Evolutionary conservation across 352 stramenopile species (phyloP).

Genomic region (Peronospora farinosa): DNA sequence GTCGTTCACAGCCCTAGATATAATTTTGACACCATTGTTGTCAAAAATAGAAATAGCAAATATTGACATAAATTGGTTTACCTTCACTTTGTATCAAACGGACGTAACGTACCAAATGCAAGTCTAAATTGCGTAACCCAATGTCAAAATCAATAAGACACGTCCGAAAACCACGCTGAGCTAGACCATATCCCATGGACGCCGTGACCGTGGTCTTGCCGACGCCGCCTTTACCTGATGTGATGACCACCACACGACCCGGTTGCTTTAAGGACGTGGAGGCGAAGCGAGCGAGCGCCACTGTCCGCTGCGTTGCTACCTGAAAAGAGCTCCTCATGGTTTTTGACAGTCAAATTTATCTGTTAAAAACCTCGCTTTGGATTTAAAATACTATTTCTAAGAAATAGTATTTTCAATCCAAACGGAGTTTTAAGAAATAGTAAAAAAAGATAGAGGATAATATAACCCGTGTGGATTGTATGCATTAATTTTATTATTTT

Average conservation of each 20-base stretch:
- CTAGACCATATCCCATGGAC: slow-evolving; percentile 80
- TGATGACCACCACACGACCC: slow-evolving; percentile 85
- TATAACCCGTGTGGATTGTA: no score
- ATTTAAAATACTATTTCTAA: no score
- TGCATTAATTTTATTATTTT: no score
- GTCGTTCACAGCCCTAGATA: slow-evolving; percentile 68
- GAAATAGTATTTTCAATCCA: no score
- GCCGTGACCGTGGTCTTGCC: slow-evolving; percentile 90
- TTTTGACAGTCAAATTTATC: neutral
- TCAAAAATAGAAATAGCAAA: neutral
- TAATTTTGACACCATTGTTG: slow-evolving; percentile 1
- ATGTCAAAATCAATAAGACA: slow-evolving; percentile 94
- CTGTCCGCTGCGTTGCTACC: slow-evolving; percentile 4
- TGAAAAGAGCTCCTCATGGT: slow-evolving; percentile 11
- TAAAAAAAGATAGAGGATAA: no score
- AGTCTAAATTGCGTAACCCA: slow-evolving; percentile 88
- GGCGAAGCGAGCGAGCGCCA: slow-evolving; percentile 11
- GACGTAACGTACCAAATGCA: slow-evolving; percentile 61
- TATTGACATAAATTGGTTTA: no score
- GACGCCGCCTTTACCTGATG: slow-evolving; percentile 89
- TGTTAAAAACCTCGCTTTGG: no score
- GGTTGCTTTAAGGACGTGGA: slow-evolving; percentile 13
- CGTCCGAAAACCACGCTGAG: slow-evolving; percentile 75
- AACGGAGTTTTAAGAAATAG: no score
- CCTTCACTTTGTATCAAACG: no score